Base-by-base conservation (phyloP, 371 early-diverging fungal genomes). In the Apophysomyces sp. region DNA sequence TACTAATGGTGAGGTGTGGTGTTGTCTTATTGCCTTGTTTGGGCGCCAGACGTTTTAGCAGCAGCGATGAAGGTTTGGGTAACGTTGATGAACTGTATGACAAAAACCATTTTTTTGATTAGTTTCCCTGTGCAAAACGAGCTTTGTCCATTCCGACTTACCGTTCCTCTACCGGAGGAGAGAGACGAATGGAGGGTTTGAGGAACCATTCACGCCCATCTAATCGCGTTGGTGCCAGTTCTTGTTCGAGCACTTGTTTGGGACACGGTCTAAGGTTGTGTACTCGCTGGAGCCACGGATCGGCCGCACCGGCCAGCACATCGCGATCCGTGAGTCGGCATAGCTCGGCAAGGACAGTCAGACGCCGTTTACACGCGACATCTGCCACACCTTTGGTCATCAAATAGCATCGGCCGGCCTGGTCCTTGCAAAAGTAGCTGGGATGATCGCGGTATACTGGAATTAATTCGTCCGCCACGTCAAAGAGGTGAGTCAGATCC, bases 1-100 rank as follows among this genome's bases (percentile, higher is more conserved):
- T 83, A 59, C 74, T 71, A 36, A 86, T 86, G 2, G 84, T 84
- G n/a, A 86, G 53, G n/a, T 82, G 79, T 52, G 72, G 73, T 55
- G 77, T 76, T 62, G 81, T 80, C 57, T 81, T 81, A 57, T 82
- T 71, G 11, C 78, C 69, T 28, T 67, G 68, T 52, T 66, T 71
- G 9, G 72, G 77, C 13, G 78, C 72, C 13, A 77, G 49, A n/a
- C 81, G 72, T 28, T 76, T 75, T n/a, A 70, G 61, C 28, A 80
- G 59, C n/a, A 80, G 65, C 28, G 72, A 68, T 31, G 79, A 78
- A 8, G 79, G 74, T 31, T 73, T 78, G n/a, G 74, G 76, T 34
- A 44, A 57, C 57, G 53, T 32, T 55, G 55, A 53, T 55, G 53
- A 29, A 21, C 53, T 53, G 62, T 57, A 58, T 51, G 34, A 62